Base-by-base conservation (phyloP, 2,329 filamentous ascomycete genomes). In the Endocalyx cinctus region DNA sequence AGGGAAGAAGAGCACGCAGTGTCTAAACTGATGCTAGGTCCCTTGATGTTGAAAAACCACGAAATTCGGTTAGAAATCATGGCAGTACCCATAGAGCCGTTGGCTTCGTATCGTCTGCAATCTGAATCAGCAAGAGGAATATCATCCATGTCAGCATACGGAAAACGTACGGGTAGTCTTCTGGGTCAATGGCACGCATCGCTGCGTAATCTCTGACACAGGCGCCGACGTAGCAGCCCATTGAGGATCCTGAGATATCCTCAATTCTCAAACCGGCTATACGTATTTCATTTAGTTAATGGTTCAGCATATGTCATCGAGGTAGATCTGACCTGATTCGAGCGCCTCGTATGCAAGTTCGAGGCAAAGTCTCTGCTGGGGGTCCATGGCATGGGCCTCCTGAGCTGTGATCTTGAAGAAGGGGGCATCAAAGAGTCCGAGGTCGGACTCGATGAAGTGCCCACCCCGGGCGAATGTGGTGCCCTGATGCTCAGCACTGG, bases 1-100 rank as follows among this genome's bases (percentile, higher is more conserved):
- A 67, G 45, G 14, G 55, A 57, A 13, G 55, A 56, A 2, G 63
- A 66, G 39, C 65, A 69, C 6, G 59, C 65, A 4, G 64, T 67
- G 29, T 67, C 62, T 20, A 68, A 41, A n/a, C 58, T 62, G 39
- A 66, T 48, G 34, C 57, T 60, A 3, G 62, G 57, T 6, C 63
- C 63, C 26, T 48, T 50, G 25, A 67, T 46, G 33, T 66, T 53
- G 32, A 59, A 63, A 37, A 52, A 58, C 43, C 60, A 63, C 3
- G 56, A 60, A 14, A 64, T 41, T 29, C 61, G 50, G 31, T 63
- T 63, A 1, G 58, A 53, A 20, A 60, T 39, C 37, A 60, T 54
- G 26, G 54, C 50, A 37, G 50, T 52, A 22, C 51, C 52, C 45
- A 49, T 52, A 17, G 46, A 50, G 18, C 48, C 47, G 17, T 51